phyloP scores from a whole-genome alignment of 768 basidiomycete genomes.

The Boletus vermiculosoides region DNA sequence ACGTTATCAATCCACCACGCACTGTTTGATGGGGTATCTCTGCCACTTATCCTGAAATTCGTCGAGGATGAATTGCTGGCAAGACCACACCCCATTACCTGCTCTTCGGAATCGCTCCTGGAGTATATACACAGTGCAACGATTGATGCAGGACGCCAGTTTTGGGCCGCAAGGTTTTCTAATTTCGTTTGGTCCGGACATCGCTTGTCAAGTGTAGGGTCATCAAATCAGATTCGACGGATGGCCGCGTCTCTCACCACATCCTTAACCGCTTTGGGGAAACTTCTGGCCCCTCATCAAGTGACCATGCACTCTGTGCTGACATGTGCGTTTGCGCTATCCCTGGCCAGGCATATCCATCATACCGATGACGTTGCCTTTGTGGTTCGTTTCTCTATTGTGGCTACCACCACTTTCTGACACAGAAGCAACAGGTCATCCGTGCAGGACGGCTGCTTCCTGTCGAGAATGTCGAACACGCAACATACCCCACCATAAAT shows the following conservation, averaged over 20 bases:
- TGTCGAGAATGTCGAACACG: constrained; percentile 23
- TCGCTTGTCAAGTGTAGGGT: constrained; percentile 1
- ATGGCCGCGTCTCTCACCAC: constrained; percentile 11
- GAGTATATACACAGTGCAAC: constrained; percentile 22
- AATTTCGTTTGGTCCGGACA: constrained; percentile 20
- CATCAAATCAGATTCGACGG: constrained; percentile 9
- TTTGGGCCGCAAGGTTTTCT: constrained; percentile 27
- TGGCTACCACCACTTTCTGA: neutral
- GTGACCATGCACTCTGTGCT: constrained; percentile 35
- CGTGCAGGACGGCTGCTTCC: constrained; percentile 32
- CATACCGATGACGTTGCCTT: constrained; percentile 30
- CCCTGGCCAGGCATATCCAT: constrained; percentile 26
- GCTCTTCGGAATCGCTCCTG: constrained; percentile 19
- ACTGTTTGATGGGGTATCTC: constrained; percentile 33
- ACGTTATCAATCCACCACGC: constrained; percentile 36
- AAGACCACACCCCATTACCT: constrained; percentile 7
- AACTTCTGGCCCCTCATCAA: constrained; percentile 20
- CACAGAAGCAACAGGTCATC: constrained; percentile 23
- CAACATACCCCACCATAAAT: constrained; percentile 27
- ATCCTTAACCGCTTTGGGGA: constrained; percentile 20
- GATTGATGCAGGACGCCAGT: constrained; percentile 13
- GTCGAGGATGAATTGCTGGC: constrained; percentile 24
- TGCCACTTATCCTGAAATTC: constrained; percentile 29
- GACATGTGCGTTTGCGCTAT: constrained; percentile 28
- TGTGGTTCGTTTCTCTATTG: constrained; percentile 25